These are phyloP conservation scores for rapeseed (Brassica napus) DNA, from an alignment of 345 rosid genomes.

Conservation along the genomic window Da-Ae NC_063446.1:6542001-6542500, in stretches of 20 bases:
- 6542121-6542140: slow-evolving; percentile 54
- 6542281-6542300: slow-evolving; percentile 49
- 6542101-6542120: slow-evolving; percentile 53
- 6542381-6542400: slow-evolving; percentile 67
- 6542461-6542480: slow-evolving; percentile 83
- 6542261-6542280: slow-evolving; percentile 46
- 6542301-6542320: slow-evolving; percentile 69
- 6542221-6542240: slow-evolving; percentile 75
- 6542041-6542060: slow-evolving; percentile 42
- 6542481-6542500: slow-evolving; percentile 74
- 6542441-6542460: slow-evolving; percentile 66
- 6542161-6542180: slow-evolving; percentile 66
- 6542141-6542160: slow-evolving; percentile 91
- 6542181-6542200: slow-evolving; percentile 49
- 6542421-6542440: slow-evolving; percentile 68
- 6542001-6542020: slow-evolving; percentile 81
- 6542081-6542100: slow-evolving; percentile 83
- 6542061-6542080: slow-evolving; percentile 65
- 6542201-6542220: slow-evolving; percentile 62
- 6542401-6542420: slow-evolving; percentile 64
- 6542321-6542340: slow-evolving; percentile 65
- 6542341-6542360: slow-evolving; percentile 57
- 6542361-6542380: slow-evolving; percentile 63
- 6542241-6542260: slow-evolving; percentile 63
- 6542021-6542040: slow-evolving; percentile 69